Evolutionary conservation across 2,329 filamentous ascomycete species (phyloP).

Genomic region (Didymella pinodella): DNA sequence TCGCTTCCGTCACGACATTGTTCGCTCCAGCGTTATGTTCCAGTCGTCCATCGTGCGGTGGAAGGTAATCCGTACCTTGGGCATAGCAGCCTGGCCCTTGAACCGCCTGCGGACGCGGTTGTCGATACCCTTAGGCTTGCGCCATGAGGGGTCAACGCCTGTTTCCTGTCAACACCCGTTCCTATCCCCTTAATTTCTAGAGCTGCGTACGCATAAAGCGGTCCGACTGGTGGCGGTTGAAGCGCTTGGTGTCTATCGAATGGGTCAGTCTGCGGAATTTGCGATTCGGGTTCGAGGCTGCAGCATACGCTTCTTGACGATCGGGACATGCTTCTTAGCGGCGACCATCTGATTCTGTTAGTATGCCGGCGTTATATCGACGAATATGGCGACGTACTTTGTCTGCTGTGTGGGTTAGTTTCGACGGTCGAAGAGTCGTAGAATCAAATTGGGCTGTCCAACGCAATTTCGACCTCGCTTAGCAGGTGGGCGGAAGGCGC

Average conservation of each 20-base stretch:
- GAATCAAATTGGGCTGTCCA: slow-evolving; percentile 24
- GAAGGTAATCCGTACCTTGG: slow-evolving; percentile 75
- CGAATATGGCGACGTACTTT: slow-evolving; percentile 43
- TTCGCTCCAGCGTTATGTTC: slow-evolving; percentile 1
- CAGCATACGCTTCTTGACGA: slow-evolving; percentile 99
- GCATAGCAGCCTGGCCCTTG: slow-evolving; percentile 95
- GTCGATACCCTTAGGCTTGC: slow-evolving; percentile 99
- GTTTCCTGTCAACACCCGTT: slow-evolving; percentile 39
- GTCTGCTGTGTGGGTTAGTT: slow-evolving; percentile 49
- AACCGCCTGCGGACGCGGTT: slow-evolving; percentile 97
- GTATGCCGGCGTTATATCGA: slow-evolving; percentile 23
- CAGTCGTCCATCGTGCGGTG: slow-evolving; percentile 11
- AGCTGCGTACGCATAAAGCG: slow-evolving; percentile 77
- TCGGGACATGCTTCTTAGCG: slow-evolving; percentile 99
- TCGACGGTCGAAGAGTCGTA: slow-evolving; percentile 27
- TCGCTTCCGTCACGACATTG: slow-evolving; percentile 1
- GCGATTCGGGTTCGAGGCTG: slow-evolving; percentile 29
- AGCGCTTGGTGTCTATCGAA: slow-evolving; percentile 81
- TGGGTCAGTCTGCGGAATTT: slow-evolving; percentile 47
- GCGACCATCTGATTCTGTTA: slow-evolving; percentile 80
- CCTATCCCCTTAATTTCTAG: slow-evolving; percentile 19
- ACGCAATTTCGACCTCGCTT: not conserved
- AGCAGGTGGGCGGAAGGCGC: slow-evolving; percentile 21
- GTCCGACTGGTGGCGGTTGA: slow-evolving; percentile 97
- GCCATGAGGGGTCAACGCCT: slow-evolving; percentile 83